Base-by-base conservation (phyloP, 805 yeast species). In the Wickerhamiella azymoides region DNA sequence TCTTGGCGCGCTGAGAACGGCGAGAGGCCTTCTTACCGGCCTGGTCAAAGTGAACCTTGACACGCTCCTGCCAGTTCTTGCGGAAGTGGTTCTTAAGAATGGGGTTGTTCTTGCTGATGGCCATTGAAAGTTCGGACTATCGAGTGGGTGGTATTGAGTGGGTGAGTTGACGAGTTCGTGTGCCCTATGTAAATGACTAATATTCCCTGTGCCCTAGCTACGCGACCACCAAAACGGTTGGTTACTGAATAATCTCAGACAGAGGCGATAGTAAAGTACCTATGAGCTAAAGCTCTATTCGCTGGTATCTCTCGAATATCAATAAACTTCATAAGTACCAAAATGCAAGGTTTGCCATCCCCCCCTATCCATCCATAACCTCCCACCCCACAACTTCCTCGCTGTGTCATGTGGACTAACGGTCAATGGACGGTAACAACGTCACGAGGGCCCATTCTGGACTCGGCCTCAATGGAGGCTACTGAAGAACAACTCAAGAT, bases 51-150 rank as follows among this genome's bases (percentile, higher is more conserved):
- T 93, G 98, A 66, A 85, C 96, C 72, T 78, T 84, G 79, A 92
- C 99, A 69, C 97, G 84, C 74, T 85, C 94, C 77, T 92, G 97
- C 98, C 98, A 92, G 94, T 89, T 89, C 84, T 89, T 89, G 80
- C 96, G 83, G 94, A 89, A 89, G 79, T 92, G 98, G 82, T 89
- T 89, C 82, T 84, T 85, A 80, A 84, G 83, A 77, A 89, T 77
- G 79, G 97, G 95, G 77, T 86, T 80, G 78, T 89, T 89, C 88
- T 92, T 89, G 64, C 92, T 74, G 80, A 92, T 86, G 74, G 97
- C 98, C 88, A 72, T 54, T 50, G 48, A 24, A 46, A 36, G 33
- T 11, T 30, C 33, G 33, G 33, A 30, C 33, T 30, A 30, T 21
- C 21, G 16, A 36, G 33, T 19, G 43, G 37, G 21, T 19, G 40